phyloP scores from a whole-genome alignment of 208 protist genomes.

The Trypanosoma boissoni region DNA sequence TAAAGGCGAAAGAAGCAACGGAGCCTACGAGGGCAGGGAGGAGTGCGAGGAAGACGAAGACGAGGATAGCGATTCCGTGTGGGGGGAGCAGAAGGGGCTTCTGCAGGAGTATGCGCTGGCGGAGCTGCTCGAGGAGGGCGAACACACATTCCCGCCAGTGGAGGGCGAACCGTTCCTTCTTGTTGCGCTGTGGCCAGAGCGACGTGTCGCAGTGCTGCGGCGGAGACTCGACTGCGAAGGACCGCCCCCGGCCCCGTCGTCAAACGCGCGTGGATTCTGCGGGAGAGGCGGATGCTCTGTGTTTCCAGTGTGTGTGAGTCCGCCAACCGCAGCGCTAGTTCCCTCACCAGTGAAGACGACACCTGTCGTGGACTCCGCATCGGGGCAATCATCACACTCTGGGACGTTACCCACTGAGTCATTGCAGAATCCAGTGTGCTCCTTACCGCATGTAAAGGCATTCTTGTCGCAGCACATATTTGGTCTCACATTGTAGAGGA shows the following conservation, averaged over 20 bases:
- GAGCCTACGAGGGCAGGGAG: constrained; percentile 2
- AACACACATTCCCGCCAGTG: constrained; percentile 43
- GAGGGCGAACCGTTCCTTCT: constrained; percentile 70
- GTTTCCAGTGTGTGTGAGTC: background rate
- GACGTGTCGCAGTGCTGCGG: constrained; percentile 53
- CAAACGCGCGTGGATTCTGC: background rate
- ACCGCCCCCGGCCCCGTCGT: background rate
- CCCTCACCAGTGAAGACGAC: background rate
- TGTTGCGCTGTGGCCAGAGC: constrained; percentile 55
- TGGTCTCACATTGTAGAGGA: constrained; percentile 11
- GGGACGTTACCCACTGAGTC: constrained; percentile 29
- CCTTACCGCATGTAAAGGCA: constrained; percentile 34
- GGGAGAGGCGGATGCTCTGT: too few relatives aligned
- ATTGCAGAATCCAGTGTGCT: constrained; percentile 35
- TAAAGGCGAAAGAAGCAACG: background rate
- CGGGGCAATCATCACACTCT: constrained; percentile 24
- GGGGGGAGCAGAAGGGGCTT: constrained; percentile 29
- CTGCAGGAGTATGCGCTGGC: constrained; percentile 72
- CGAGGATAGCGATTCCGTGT: background rate
- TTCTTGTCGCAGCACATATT: constrained; percentile 49
- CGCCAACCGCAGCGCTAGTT: constrained; percentile 6
- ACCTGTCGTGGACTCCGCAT: constrained; percentile 2
- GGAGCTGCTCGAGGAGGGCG: constrained; percentile 52
- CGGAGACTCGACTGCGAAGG: constrained; percentile 20
- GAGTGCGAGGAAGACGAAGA: constrained; percentile 2